Percentiles rank a stretch among this genome's conserved stretches.
These are phyloP conservation scores for Naganishia albida DNA, from an alignment of 1,284 basidiomycete genomes.

Conservation along the genomic window DNA sequence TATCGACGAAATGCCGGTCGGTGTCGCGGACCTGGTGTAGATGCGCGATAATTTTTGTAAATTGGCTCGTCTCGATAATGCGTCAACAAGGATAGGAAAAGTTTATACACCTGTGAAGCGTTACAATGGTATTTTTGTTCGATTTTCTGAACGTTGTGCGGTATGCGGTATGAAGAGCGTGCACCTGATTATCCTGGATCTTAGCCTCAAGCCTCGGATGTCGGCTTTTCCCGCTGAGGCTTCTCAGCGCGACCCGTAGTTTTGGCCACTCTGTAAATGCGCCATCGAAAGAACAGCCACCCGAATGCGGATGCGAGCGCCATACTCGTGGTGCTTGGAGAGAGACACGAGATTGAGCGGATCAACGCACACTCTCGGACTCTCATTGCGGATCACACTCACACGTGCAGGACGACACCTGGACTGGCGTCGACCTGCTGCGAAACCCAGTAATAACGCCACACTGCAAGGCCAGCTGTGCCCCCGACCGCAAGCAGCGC, in stretches of 20 bases:
- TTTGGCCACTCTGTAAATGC: background rate
- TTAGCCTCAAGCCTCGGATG: too few relatives aligned
- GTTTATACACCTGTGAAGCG: too few relatives aligned
- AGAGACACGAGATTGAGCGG: background rate
- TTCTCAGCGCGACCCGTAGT: background rate
- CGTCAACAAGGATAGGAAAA: too few relatives aligned
- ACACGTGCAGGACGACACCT: background rate
- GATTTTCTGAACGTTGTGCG: too few relatives aligned
- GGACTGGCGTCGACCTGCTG: background rate
- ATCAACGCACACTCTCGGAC: background rate
- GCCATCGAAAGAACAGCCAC: background rate
- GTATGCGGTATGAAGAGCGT: too few relatives aligned
- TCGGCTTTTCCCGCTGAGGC: too few relatives aligned
- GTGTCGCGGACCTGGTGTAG: slow-evolving; percentile 31
- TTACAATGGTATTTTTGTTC: too few relatives aligned
- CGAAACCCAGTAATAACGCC: slow-evolving; percentile 1
- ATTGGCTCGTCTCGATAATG: too few relatives aligned
- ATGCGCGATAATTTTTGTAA: too few relatives aligned
- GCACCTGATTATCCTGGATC: too few relatives aligned
- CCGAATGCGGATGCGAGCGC: background rate
- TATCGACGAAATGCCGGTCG: slow-evolving; percentile 33
- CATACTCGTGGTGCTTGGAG: background rate
- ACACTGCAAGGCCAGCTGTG: background rate
- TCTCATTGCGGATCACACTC: background rate
- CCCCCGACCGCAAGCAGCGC: background rate